Evolutionary conservation across 164 flowering plant species (phyloP).

Genomic region (Kalanchoe fedtschenkoi): DNA sequence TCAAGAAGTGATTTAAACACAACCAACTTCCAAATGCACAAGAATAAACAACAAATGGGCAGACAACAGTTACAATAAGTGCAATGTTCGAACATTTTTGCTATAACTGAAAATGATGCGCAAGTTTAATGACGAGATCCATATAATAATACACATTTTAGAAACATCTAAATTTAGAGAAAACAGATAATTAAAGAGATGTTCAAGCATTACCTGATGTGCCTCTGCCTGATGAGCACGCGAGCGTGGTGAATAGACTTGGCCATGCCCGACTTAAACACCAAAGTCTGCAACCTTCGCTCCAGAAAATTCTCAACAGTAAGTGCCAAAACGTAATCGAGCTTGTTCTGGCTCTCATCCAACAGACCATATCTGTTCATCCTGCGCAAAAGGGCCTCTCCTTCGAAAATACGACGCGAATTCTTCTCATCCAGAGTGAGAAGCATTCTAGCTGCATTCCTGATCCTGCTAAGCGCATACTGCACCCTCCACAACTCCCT

Average conservation of each 20-base stretch:
- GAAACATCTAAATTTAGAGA: not conserved
- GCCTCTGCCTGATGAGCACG: conserved; percentile 53
- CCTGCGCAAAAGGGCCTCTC: conserved; percentile 52
- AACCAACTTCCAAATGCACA: too few species aligned
- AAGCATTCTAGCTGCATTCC: conserved; percentile 48
- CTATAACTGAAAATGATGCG: too few species aligned
- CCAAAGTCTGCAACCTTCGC: conserved; percentile 57
- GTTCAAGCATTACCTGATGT: conserved; percentile 33
- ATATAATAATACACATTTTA: not conserved
- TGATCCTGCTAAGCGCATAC: conserved; percentile 51
- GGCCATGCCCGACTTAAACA: conserved; percentile 62
- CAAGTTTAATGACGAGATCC: too few species aligned
- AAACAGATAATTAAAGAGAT: not conserved
- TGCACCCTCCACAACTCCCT: conserved; percentile 67
- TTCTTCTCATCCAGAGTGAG: conserved; percentile 62
- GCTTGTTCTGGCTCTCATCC: conserved; percentile 67
- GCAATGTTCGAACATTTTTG: too few species aligned
- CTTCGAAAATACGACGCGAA: conserved; percentile 52
- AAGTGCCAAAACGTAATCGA: conserved; percentile 58
- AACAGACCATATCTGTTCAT: conserved; percentile 56
- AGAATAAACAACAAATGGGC: too few species aligned
- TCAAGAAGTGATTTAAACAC: too few species aligned
- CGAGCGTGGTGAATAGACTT: conserved; percentile 65
- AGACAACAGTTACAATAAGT: too few species aligned
- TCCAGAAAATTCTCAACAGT: conserved; percentile 67